phyloP scores from a whole-genome alignment of 345 rosid genomes.

The Acer saccharum region DNA sequence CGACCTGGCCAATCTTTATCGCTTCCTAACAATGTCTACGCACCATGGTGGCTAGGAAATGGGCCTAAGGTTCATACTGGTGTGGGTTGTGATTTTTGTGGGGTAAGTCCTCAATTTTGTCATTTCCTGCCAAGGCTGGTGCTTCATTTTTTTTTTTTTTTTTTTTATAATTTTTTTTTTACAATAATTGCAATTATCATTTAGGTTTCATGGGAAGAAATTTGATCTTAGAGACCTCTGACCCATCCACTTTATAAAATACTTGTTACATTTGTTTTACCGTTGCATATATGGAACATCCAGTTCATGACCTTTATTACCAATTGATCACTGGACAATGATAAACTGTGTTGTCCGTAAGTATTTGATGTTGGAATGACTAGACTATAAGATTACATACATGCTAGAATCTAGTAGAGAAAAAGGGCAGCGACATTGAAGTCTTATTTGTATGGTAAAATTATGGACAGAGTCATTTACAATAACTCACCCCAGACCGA shows the following conservation, averaged over 20 bases:
- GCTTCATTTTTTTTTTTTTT: too few relatives aligned
- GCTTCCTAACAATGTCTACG: conserved; percentile 6
- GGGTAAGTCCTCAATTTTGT: conserved; percentile 26
- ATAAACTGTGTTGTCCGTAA: neutral
- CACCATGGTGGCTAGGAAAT: conserved; percentile 21
- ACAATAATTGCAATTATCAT: neutral
- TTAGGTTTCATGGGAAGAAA: neutral
- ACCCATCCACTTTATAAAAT: neutral
- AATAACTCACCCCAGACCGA: neutral
- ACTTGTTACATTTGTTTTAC: neutral
- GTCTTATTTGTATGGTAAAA: neutral
- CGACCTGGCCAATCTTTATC: conserved; percentile 4
- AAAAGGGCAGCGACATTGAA: neutral
- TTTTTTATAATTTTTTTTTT: too few relatives aligned
- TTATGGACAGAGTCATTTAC: neutral
- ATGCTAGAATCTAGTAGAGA: neutral
- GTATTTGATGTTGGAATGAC: neutral
- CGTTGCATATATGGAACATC: conserved; percentile 1
- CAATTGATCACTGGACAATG: neutral
- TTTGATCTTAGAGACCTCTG: neutral
- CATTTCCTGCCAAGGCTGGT: neutral
- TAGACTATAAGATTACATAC: neutral
- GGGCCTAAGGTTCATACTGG: conserved; percentile 38
- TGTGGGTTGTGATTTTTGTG: conserved; percentile 50
- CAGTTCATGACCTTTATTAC: neutral